phyloP scores from a whole-genome alignment of 164 flowering plant genomes.

The Aristolochia californica region DNA sequence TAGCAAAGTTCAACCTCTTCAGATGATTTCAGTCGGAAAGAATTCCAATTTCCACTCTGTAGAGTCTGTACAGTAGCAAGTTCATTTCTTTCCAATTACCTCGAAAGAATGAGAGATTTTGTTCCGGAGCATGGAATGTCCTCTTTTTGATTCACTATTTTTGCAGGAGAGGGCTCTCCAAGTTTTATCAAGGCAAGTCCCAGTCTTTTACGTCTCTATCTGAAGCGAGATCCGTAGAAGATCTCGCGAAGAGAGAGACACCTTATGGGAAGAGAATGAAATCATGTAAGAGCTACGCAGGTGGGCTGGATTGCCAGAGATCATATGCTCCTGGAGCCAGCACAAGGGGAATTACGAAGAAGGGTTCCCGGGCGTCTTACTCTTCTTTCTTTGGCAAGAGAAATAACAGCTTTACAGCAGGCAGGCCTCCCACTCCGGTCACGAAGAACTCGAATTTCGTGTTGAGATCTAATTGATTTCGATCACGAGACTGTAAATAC shows the following conservation, averaged over 20 bases:
- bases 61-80: no score
- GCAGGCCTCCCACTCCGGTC: constrained; percentile 31
- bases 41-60: no score
- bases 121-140: no score
- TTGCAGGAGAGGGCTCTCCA: constrained; percentile 81
- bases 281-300: constrained; percentile 49
- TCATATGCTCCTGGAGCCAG: constrained; percentile 33
- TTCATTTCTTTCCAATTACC: no score
- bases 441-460: constrained; percentile 10
- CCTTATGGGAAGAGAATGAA: constrained; percentile 44
- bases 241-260: constrained; percentile 55
- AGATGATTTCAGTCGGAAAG: no score
- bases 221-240: constrained; percentile 47
- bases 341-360: constrained; percentile 39
- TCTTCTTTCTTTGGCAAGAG: constrained; percentile 23
- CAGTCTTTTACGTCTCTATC: constrained; percentile 65
- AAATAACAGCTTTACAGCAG: constrained; percentile 14
- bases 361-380: constrained; percentile 30
- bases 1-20: no score
- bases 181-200: constrained; percentile 60
- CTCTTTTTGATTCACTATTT: background rate
- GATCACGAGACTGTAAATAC: background rate
- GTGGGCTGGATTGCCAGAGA: constrained; percentile 30
- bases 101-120: no score
- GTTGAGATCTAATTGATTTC: constrained; percentile 6